Percentiles rank a stretch among this genome's conserved stretches.
Evolutionary conservation across 768 basidiomycete species (phyloP).

Genomic region (Hygrocybe coccinea): DNA sequence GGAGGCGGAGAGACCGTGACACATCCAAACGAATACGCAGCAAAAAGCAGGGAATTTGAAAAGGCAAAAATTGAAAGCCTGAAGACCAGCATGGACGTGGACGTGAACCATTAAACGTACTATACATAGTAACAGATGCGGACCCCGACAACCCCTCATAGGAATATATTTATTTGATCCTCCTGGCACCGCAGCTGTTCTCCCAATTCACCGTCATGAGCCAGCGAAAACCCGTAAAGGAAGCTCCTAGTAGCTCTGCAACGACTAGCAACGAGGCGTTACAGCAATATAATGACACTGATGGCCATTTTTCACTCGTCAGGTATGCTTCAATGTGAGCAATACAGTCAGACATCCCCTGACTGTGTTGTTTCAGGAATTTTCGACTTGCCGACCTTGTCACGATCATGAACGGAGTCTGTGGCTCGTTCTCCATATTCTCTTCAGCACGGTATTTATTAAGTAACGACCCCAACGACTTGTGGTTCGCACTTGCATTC

Average conservation of each 20-base stretch:
- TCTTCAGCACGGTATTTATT: conserved; percentile 85
- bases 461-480: conserved; percentile 69
- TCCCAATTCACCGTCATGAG: conserved; percentile 33
- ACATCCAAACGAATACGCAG: conserved; percentile 89
- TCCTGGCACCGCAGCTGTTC: too few relatives aligned
- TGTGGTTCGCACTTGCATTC: conserved; percentile 82
- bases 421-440: conserved; percentile 93
- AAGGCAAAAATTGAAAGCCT: conserved; percentile 30
- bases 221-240: conserved; percentile 43
- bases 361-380: conserved; percentile 53
- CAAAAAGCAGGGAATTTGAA: conserved; percentile 65
- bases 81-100: not conserved
- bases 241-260: conserved; percentile 24
- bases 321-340: conserved; percentile 48
- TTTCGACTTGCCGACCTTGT: conserved; percentile 97
- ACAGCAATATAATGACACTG: conserved; percentile 80
- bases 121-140: not conserved
- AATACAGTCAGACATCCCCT: conserved; percentile 13
- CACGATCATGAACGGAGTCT: conserved; percentile 98
- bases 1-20: conserved; percentile 82
- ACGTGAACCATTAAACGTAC: too few relatives aligned
- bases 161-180: too few relatives aligned
- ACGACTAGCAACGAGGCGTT: conserved; percentile 40
- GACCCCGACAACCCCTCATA: not conserved
- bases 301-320: conserved; percentile 96